Conservation (phyloP, 495 filamentous ascomycete genomes). For the Podospora australis region DNA sequence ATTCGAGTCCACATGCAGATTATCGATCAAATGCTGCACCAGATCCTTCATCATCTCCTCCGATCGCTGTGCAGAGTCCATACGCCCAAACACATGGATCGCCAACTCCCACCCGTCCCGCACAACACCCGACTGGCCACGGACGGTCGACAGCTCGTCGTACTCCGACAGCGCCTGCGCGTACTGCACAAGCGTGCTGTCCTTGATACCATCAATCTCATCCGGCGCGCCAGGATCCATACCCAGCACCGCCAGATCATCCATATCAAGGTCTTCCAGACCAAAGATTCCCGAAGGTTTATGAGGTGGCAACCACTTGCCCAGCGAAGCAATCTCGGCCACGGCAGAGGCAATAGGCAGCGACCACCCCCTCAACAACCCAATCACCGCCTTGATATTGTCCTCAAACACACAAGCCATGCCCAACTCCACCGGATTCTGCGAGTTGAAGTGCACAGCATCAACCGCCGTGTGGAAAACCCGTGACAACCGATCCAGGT, state of each 20-base stretch:
- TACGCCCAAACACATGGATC: slow-evolving; percentile 64
- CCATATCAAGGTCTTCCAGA: slow-evolving; percentile 42
- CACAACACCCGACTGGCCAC: slow-evolving; percentile 27
- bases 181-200: slow-evolving; percentile 69
- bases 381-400: slow-evolving; percentile 64
- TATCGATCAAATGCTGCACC: slow-evolving; percentile 52
- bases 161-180: slow-evolving; percentile 50
- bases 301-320: slow-evolving; percentile 62
- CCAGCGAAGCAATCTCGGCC: slow-evolving; percentile 69
- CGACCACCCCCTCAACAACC: slow-evolving; percentile 71
- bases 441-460: slow-evolving; percentile 63
- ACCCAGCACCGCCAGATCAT: slow-evolving; percentile 50
- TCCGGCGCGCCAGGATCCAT: slow-evolving; percentile 40
- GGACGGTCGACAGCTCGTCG: slow-evolving; percentile 28
- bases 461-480: slow-evolving; percentile 42
- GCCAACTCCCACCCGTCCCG: slow-evolving; percentile 82
- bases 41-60: slow-evolving; percentile 56
- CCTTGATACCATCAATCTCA: slow-evolving; percentile 50
- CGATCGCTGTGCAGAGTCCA: slow-evolving; percentile 59
- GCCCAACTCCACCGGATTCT: slow-evolving; percentile 66
- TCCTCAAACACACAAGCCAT: slow-evolving; percentile 73
- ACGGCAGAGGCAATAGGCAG: slow-evolving; percentile 66
- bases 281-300: slow-evolving; percentile 28
- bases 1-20: slow-evolving; percentile 56
- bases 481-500: slow-evolving; percentile 42